phyloP scores from a whole-genome alignment of 768 basidiomycete genomes.

The Asterophora parasitica region DNA sequence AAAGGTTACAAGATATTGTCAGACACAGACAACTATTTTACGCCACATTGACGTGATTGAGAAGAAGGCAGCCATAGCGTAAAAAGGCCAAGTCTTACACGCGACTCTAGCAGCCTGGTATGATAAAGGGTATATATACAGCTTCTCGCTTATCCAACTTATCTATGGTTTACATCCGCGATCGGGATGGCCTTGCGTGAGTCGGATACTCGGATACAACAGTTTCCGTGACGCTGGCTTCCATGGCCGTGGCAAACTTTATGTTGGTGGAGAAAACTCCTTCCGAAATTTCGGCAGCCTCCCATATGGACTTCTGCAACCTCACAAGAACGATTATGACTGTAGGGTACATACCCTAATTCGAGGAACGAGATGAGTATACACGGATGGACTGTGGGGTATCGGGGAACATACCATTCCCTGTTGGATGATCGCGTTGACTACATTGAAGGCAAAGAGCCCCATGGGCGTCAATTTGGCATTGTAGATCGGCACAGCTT shows the following conservation, averaged over 20 bases:
- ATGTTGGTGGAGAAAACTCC: background rate
- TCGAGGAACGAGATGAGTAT: background rate
- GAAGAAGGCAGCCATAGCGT: too few species aligned
- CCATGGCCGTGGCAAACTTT: background rate
- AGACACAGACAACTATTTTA: too few species aligned
- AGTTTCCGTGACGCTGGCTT: constrained; percentile 1
- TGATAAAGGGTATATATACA: too few species aligned
- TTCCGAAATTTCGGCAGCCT: constrained; percentile 17
- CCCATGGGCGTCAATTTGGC: constrained; percentile 19
- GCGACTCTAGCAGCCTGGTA: too few species aligned
- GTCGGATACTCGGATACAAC: background rate
- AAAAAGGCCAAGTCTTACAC: too few species aligned
- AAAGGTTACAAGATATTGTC: too few species aligned
- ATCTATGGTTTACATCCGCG: too few species aligned
- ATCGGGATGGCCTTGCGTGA: too few species aligned
- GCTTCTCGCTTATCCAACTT: background rate
- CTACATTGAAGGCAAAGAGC: constrained; percentile 20
- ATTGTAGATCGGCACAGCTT: constrained; percentile 26
- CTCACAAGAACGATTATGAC: constrained; percentile 26
- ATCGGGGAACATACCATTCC: constrained; percentile 3
- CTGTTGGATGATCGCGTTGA: constrained; percentile 26
- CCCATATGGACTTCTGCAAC: constrained; percentile 25
- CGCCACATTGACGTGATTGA: too few species aligned
- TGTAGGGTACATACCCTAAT: constrained; percentile 26
- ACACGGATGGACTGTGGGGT: background rate